A percentile compares a stretch with the other conserved stretches of the same genome.
Evolutionary conservation across 2,329 filamentous ascomycete genomes (phyloP).

Genomic region (Ambrosiella beaveri): DNA sequence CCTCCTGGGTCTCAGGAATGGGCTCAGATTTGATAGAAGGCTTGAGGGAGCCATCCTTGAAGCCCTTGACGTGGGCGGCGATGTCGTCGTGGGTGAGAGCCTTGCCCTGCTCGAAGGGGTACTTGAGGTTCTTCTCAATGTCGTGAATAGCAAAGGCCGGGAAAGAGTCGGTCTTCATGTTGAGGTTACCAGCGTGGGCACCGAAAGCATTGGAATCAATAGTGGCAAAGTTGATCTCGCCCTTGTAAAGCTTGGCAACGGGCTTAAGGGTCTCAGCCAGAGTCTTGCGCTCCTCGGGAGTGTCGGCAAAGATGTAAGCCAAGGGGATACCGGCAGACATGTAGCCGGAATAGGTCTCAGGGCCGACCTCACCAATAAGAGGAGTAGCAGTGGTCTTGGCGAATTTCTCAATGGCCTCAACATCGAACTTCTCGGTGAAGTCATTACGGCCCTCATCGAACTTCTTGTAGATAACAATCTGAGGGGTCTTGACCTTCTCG

Average conservation of each 20-base stretch:
- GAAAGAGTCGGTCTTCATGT: constrained; percentile 90
- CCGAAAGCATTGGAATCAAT: constrained; percentile 92
- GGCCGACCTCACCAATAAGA: constrained; percentile 86
- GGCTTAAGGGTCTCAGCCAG: constrained; percentile 65
- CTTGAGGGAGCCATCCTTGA: constrained; percentile 70
- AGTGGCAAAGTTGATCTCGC: constrained; percentile 91
- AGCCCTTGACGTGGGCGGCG: constrained; percentile 70
- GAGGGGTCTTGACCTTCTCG: constrained; percentile 74
- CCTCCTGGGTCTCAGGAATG: constrained; percentile 83
- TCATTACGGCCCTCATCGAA: constrained; percentile 92
- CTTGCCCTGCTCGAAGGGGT: constrained; percentile 73
- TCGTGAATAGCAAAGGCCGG: constrained; percentile 97
- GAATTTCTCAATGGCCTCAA: constrained; percentile 64
- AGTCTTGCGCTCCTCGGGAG: constrained; percentile 67
- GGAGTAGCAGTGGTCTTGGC: constrained; percentile 73
- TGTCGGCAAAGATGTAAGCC: constrained; percentile 95
- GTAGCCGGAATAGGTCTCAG: constrained; percentile 90
- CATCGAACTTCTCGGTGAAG: constrained; percentile 67
- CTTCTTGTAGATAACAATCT: constrained; percentile 86
- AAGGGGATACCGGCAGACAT: constrained; percentile 85
- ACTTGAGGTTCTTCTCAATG: constrained; percentile 89
- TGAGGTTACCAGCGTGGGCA: constrained; percentile 89
- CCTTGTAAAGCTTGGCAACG: constrained; percentile 80
- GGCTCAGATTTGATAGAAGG: constrained; percentile 98
- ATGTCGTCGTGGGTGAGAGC: constrained; percentile 58